phyloP scores from a whole-genome alignment of 2,329 filamentous ascomycete genomes.

The Alternaria gansuensis region DNA sequence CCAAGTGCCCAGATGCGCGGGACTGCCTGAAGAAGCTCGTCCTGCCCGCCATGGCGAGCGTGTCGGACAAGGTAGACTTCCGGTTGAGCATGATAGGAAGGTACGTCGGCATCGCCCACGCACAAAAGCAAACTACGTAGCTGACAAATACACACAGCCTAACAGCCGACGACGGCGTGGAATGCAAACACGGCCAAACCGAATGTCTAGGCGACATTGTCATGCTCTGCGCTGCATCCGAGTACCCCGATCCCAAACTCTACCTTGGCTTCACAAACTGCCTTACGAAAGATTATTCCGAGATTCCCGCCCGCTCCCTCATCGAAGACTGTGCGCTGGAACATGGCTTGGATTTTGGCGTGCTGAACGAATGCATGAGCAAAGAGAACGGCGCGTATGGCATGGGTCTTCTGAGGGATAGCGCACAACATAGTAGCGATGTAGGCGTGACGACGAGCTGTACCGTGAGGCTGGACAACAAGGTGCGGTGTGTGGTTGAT shows the following conservation, averaged over 20 bases:
- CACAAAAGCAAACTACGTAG: not conserved
- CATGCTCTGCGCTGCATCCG: slow-evolving; percentile 84
- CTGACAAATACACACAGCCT: slow-evolving; percentile 55
- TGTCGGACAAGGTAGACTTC: slow-evolving; percentile 88
- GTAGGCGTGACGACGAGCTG: slow-evolving; percentile 59
- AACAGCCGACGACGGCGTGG: slow-evolving; percentile 79
- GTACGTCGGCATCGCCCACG: slow-evolving; percentile 56
- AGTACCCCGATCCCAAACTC: slow-evolving; percentile 85
- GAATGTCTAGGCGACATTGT: slow-evolving; percentile 96
- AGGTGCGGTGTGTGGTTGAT: slow-evolving; percentile 86
- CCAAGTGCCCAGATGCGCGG: slow-evolving; percentile 89
- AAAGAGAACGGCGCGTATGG: slow-evolving; percentile 77
- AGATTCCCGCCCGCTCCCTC: slow-evolving; percentile 80
- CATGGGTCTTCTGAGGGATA: slow-evolving; percentile 71
- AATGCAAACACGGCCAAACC: slow-evolving; percentile 85
- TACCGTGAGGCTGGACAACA: slow-evolving; percentile 71
- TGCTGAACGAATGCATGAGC: slow-evolving; percentile 82
- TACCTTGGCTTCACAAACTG: slow-evolving; percentile 95
- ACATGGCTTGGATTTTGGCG: slow-evolving; percentile 84
- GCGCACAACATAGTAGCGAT: slow-evolving; percentile 68
- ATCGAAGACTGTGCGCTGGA: slow-evolving; percentile 89
- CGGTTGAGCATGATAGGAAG: slow-evolving; percentile 87
- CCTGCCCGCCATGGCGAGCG: slow-evolving; percentile 83
- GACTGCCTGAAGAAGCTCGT: slow-evolving; percentile 83
- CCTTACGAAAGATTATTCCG: slow-evolving; percentile 75